phyloP scores from a whole-genome alignment of 1,139 yeast species.

The Zygosaccharomyces sapae region DNA sequence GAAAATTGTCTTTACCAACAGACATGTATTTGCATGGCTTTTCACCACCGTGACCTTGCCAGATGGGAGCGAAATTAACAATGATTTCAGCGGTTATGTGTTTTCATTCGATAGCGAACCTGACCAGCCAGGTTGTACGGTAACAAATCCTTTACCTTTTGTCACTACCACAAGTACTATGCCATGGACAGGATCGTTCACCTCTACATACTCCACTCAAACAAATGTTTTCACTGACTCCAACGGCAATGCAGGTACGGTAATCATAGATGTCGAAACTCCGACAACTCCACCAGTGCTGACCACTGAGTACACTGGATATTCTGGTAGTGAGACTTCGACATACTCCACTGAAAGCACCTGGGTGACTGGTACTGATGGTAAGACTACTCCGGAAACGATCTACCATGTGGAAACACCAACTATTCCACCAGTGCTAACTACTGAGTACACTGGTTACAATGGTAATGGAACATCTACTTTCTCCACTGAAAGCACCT shows the following conservation, averaged over 20 bases:
- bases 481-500: no score
- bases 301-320: no score
- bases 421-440: no score
- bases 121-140: slow-evolving; percentile 3
- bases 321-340: no score
- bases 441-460: no score
- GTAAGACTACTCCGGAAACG: no score
- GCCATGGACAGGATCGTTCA: slow-evolving; percentile 15
- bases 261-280: background rate
- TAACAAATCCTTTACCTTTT: background rate
- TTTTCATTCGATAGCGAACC: slow-evolving; percentile 6
- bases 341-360: no score
- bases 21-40: slow-evolving; percentile 1
- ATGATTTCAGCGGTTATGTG: slow-evolving; percentile 5
- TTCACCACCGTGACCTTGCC: slow-evolving; percentile 6
- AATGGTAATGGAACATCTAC: no score
- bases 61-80: background rate
- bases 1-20: slow-evolving; percentile 23
- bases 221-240: background rate
- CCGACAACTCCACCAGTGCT: background rate
- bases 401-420: no score
- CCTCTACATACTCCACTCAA: slow-evolving; percentile 11
- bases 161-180: slow-evolving; percentile 5
- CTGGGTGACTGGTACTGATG: no score
- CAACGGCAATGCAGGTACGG: background rate